Base-by-base conservation (phyloP, 306 rosid genomes). In the Cercis canadensis region DNA sequence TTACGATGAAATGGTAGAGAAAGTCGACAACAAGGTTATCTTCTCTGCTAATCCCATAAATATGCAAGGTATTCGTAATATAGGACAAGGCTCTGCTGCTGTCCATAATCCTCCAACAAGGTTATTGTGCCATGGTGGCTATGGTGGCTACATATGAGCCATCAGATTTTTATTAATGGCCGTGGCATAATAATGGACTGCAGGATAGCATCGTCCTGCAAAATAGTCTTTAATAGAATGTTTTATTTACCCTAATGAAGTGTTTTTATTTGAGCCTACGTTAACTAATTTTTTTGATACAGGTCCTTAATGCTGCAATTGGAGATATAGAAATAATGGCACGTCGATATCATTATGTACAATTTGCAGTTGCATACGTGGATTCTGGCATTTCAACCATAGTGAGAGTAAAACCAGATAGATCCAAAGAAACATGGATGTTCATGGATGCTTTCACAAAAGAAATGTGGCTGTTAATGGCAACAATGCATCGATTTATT, bases 371-470 rank as follows among this genome's bases (percentile, higher is more conserved):
- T n/a, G n/a, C n/a, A n/a, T 78, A 81, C 11, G 7, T 80, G 18
- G 68, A 41, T 21, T 80, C 83, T 6, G 81, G 79, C n/a, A 56
- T 81, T 10, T 16, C 36, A 57, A 81, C 80, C 83, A 59, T 84
- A 5, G 88, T 67, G 5, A 11, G 21, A 5, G 67, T 69, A 18
- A 64, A 81, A 16, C 31, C 57, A 29, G 62, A 69, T 14, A 65
- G 40, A 12, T 64, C 64, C 63, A 70, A 62, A 36, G 59, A 62
- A 56, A 50, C 10, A 44, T 77, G 79, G 83, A 65, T 58, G 65
- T 74, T 84, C 67, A 8, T 71, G 63, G n/a, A 44, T 12, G 54
- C 83, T 41, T 81, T 77, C 53, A 77, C 83, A 7, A 49, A 6
- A 6, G 18, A 6, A 4, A 81, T 76, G 88, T 74, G 88, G 85